Percentiles rank a stretch among this genome's conserved stretches.
phyloP scores from a whole-genome alignment of 768 basidiomycete species.

The Russula sp. region DNA sequence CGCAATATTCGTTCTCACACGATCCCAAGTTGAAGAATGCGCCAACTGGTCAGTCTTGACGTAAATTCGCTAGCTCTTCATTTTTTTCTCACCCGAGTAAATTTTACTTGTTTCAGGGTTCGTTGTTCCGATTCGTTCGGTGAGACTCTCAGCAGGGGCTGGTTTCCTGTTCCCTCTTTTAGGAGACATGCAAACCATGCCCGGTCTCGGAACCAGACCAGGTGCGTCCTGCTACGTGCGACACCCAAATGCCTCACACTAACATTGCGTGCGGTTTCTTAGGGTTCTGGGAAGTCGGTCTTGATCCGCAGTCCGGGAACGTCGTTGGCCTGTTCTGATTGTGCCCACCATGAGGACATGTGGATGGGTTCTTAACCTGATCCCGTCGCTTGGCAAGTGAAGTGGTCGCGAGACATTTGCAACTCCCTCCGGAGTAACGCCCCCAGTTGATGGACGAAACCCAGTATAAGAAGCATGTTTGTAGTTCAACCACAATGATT shows the following conservation, averaged over 20 bases:
- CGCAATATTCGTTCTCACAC: constrained; percentile 95
- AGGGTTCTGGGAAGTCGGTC: constrained; percentile 89
- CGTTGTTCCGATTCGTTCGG: constrained; percentile 83
- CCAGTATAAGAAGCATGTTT: neutral
- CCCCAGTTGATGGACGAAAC: neutral
- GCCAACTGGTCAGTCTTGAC: constrained; percentile 51
- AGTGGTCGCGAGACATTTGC: neutral
- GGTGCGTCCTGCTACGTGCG: constrained; percentile 34
- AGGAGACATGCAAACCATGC: constrained; percentile 99
- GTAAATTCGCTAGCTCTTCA: constrained; percentile 7
- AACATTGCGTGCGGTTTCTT: constrained; percentile 12
- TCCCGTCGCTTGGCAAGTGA: constrained; percentile 22
- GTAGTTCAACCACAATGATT: neutral
- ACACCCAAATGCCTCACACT: constrained; percentile 1
- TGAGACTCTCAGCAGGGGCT: constrained; percentile 85
- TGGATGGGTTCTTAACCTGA: constrained; percentile 27
- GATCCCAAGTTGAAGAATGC: constrained; percentile 87
- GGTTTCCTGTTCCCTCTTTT: constrained; percentile 93
- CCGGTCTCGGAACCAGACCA: constrained; percentile 87
- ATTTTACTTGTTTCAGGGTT: constrained; percentile 50
- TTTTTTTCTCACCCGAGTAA: neutral
- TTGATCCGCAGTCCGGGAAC: constrained; percentile 70
- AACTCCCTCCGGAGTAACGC: neutral
- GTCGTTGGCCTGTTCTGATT: constrained; percentile 81
- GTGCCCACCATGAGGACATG: neutral